Conservation (phyloP, 2,329 filamentous ascomycete species). For the Colletotrichum sp. region DNA sequence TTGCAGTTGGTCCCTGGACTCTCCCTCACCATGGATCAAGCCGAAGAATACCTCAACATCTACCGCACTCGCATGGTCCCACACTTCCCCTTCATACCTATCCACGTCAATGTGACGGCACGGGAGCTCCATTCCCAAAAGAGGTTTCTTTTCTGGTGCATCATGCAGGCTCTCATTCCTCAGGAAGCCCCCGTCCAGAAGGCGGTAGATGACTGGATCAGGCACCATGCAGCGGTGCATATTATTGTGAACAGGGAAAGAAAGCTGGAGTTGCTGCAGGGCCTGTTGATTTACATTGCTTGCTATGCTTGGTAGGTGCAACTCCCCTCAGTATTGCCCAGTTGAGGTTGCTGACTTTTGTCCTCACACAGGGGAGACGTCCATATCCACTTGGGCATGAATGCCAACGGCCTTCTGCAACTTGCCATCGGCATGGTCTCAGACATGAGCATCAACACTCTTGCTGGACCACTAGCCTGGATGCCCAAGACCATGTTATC, state of each 20-base stretch:
- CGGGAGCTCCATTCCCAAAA: conserved; percentile 34
- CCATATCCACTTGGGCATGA: conserved; percentile 40
- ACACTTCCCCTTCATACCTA: conserved; percentile 43
- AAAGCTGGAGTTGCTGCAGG: conserved; percentile 40
- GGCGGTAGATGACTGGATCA: conserved; percentile 39
- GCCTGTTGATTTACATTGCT: conserved; percentile 39
- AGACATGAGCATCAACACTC: conserved; percentile 40
- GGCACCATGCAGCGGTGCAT: conserved; percentile 39
- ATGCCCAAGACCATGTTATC: conserved; percentile 33
- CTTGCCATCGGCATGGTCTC: conserved; percentile 41
- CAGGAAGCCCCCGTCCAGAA: conserved; percentile 34
- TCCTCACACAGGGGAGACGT: conserved; percentile 39
- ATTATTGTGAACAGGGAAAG: conserved; percentile 41
- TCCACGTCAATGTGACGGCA: conserved; percentile 28
- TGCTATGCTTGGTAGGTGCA: conserved; percentile 43
- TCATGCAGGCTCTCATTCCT: conserved; percentile 38
- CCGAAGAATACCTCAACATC: conserved; percentile 32
- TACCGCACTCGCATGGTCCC: conserved; percentile 38
- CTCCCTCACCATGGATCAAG: conserved; percentile 35
- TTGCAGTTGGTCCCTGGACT: conserved; percentile 37
- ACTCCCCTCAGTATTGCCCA: no score
- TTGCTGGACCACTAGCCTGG: conserved; percentile 10
- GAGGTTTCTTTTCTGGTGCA: conserved; percentile 41
- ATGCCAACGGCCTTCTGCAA: conserved; percentile 42
- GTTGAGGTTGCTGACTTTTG: neutral